phyloP scores from a whole-genome alignment of 495 filamentous ascomycete species.

The Venustampulla echinocandica region DNA sequence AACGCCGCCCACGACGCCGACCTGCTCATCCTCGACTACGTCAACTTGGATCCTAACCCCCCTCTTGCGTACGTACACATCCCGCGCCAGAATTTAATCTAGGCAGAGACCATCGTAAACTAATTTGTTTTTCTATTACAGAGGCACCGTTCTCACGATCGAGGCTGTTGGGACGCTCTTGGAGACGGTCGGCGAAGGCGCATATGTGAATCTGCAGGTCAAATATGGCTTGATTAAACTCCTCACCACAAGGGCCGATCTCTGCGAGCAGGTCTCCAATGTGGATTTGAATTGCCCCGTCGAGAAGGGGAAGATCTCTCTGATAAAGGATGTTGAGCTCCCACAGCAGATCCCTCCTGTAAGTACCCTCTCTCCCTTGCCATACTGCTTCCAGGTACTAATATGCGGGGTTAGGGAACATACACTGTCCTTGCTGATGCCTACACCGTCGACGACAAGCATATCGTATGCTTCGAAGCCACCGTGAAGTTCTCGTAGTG shows the following conservation, averaged over 20 bases:
- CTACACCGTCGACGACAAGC: conserved; percentile 52
- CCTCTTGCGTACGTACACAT: conserved; percentile 63
- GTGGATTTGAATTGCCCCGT: conserved; percentile 88
- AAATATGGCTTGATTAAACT: conserved; percentile 92
- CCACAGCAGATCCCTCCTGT: conserved; percentile 86
- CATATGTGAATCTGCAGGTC: conserved; percentile 71
- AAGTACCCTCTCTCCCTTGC: conserved; percentile 28
- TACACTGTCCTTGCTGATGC: conserved; percentile 88
- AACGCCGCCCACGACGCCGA: conserved; percentile 47
- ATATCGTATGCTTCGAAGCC: conserved; percentile 78
- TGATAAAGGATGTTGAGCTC: conserved; percentile 76
- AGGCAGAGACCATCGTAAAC: conserved; percentile 2
- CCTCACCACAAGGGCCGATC: conserved; percentile 64
- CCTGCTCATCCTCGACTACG: conserved; percentile 59
- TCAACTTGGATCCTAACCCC: conserved; percentile 79
- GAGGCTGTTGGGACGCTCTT: conserved; percentile 63
- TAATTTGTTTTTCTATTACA: too few relatives aligned
- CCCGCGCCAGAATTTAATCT: neutral
- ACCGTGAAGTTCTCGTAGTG: conserved; percentile 37
- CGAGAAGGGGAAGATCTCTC: conserved; percentile 56
- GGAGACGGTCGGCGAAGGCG: conserved; percentile 61
- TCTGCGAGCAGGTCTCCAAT: conserved; percentile 81
- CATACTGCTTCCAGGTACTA: neutral
- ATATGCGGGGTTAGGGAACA: conserved; percentile 53
- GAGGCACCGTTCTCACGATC: conserved; percentile 73